Conservation (phyloP, 352 stramenopile genomes). For the Phytophthora cactorum region DNA sequence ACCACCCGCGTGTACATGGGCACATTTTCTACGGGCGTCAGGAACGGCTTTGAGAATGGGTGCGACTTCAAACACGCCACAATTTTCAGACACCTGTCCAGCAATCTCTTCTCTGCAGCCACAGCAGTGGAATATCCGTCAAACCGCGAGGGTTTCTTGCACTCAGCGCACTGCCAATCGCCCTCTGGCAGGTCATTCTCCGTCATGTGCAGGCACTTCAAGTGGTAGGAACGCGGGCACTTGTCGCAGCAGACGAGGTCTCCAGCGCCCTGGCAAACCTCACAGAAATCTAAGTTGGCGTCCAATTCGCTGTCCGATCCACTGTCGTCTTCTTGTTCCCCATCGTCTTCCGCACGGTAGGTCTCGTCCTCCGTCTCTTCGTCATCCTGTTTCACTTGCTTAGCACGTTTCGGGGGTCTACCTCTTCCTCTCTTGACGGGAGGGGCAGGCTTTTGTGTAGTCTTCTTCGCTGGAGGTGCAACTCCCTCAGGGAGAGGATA, state of each 20-base stretch:
- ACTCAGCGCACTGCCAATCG: slow-evolving; percentile 86
- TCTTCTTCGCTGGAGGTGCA: slow-evolving; percentile 13
- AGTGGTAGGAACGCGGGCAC: slow-evolving; percentile 93
- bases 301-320: slow-evolving; percentile 72
- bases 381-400: slow-evolving; percentile 22
- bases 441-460: slow-evolving; percentile 8
- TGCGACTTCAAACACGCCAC: slow-evolving; percentile 74
- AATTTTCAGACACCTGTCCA: slow-evolving; percentile 73
- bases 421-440: slow-evolving; percentile 28
- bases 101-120: slow-evolving; percentile 53
- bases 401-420: slow-evolving; percentile 25
- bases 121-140: slow-evolving; percentile 54
- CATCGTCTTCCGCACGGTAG: slow-evolving; percentile 27
- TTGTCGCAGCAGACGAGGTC: slow-evolving; percentile 91
- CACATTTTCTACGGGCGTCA: slow-evolving; percentile 78
- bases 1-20: slow-evolving; percentile 78
- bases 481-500: slow-evolving; percentile 1
- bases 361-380: slow-evolving; percentile 28
- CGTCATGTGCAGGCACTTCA: slow-evolving; percentile 79
- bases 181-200: slow-evolving; percentile 78
- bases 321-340: slow-evolving; percentile 26
- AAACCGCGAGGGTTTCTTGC: slow-evolving; percentile 76
- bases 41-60: slow-evolving; percentile 82
- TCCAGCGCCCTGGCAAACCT: slow-evolving; percentile 83
- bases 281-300: slow-evolving; percentile 85